phyloP scores from a whole-genome alignment of 129 eudicot genomes.

The Glebionis coronaria region DNA sequence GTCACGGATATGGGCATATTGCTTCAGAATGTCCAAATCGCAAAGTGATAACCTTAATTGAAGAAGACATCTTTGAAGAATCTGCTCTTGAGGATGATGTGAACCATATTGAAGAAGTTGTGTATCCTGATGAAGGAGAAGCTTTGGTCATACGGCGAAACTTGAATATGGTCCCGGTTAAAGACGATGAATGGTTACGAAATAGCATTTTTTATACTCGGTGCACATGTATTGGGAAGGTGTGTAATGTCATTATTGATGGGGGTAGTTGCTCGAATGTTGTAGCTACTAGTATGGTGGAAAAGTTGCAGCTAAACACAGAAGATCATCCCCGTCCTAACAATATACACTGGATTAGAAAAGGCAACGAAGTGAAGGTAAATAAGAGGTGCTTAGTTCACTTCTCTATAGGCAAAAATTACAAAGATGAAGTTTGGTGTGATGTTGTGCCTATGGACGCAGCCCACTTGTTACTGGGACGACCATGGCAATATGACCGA shows the following conservation, averaged over 20 bases:
- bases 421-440: conserved; percentile 2
- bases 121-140: too few species aligned
- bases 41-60: too few species aligned
- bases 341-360: not conserved
- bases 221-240: conserved; percentile 1
- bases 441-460: conserved; percentile 3
- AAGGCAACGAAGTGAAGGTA: not conserved
- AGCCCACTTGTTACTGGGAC: not conserved
- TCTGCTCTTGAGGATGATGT: too few species aligned
- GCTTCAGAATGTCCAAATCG: too few species aligned
- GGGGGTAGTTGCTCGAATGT: not conserved
- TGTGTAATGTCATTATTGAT: conserved; percentile 6
- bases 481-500: not conserved
- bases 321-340: not conserved
- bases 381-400: not conserved
- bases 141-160: too few species aligned
- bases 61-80: too few species aligned
- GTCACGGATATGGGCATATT: too few species aligned
- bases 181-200: not conserved
- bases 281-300: not conserved
- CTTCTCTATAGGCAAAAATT: not conserved
- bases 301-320: not conserved
- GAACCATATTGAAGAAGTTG: too few species aligned
- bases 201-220: not conserved
- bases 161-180: not conserved